Base-by-base conservation (phyloP, 306 rosid species). In the Quercus robur region DNA sequence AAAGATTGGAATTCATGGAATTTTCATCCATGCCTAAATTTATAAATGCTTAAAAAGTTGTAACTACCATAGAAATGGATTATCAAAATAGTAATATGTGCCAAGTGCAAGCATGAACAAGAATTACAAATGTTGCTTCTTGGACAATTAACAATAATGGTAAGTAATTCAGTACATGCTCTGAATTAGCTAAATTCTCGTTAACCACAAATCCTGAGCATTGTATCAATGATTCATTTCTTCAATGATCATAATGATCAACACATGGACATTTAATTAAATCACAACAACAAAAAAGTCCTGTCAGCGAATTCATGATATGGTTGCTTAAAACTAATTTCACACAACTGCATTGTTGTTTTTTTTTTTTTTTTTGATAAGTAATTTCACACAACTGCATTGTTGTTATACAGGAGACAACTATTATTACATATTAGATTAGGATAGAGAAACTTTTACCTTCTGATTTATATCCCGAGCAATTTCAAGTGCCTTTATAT, bases 391-490 rank as follows among this genome's bases (percentile, higher is more conserved):
- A 67, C n/a, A 26, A 67, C 67, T 12, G 67, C 67, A 59, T 20
- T 12, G 15, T 10, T 59, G 35, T n/a, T n/a, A 19, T 19, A 9
- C 72, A 67, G 1, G 33, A 35, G 52, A 35, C 6, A 4, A 57
- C 58, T 20, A 76, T 76, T 58, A 76, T 76, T 75, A 56, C 56
- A 55, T 51, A 38, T 35, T 49, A 33, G 12, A 74, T 56, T 20
- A 70, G 70, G 67, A 68, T 38, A 72, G 49, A 64, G 61, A 35
- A 23, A 12, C 33, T 72, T 51, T 23, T 75, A 95, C 99, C 97
- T 95, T 95, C 78, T 87, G 89, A 82, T 87, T 90, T 86, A 91
- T 89, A 75, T 77, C 91, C 35, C 82, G 91, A 71, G 98, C 98
- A 75, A 95, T 56, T 83, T 89, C 89, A 44, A 95, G 91, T 56